Evolutionary conservation across 192 early-diverging fungal genomes (phyloP).

Genomic region (Coemansia sp.): DNA sequence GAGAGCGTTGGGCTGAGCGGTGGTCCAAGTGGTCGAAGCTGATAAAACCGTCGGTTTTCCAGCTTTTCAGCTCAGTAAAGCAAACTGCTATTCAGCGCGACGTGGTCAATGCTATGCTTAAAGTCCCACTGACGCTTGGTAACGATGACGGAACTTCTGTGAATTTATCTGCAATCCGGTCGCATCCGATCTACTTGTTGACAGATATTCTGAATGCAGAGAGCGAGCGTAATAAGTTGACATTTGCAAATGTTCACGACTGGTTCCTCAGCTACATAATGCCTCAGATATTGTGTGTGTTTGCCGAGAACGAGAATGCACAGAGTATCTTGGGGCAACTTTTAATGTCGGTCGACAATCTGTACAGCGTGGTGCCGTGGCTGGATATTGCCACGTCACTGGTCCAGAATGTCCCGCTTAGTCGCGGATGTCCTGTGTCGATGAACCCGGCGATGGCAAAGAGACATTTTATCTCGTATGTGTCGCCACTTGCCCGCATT

Average conservation of each 20-base stretch:
- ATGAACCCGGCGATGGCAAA: constrained; percentile 31
- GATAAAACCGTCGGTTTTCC: constrained; percentile 4
- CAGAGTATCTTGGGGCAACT: constrained; percentile 23
- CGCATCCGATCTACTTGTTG: constrained; percentile 32
- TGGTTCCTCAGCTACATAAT: constrained; percentile 43
- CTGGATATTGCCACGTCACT: constrained; percentile 36
- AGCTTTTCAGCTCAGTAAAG: constrained; percentile 10
- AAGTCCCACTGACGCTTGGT: constrained; percentile 13
- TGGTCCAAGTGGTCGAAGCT: constrained; percentile 37
- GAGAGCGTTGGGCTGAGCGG: constrained; percentile 27
- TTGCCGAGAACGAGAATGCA: constrained; percentile 15
- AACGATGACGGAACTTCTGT: neutral
- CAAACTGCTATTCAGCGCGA: constrained; percentile 15
- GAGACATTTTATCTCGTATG: constrained; percentile 33
- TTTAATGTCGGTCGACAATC: constrained; percentile 23
- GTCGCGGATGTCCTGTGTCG: constrained; percentile 36
- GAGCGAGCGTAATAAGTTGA: constrained; percentile 7
- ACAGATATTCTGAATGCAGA: constrained; percentile 12
- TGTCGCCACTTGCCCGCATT: constrained; percentile 47
- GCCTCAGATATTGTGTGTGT: constrained; percentile 12
- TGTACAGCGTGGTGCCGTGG: constrained; percentile 40
- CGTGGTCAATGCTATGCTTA: constrained; percentile 25
- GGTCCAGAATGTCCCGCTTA: constrained; percentile 30
- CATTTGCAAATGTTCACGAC: constrained; percentile 44
- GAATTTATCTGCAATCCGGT: constrained; percentile 11